A percentile compares a stretch with the other conserved stretches of the same genome.
phyloP scores from a whole-genome alignment of 2,329 filamentous ascomycete genomes.

The Penicillium concentricum region DNA sequence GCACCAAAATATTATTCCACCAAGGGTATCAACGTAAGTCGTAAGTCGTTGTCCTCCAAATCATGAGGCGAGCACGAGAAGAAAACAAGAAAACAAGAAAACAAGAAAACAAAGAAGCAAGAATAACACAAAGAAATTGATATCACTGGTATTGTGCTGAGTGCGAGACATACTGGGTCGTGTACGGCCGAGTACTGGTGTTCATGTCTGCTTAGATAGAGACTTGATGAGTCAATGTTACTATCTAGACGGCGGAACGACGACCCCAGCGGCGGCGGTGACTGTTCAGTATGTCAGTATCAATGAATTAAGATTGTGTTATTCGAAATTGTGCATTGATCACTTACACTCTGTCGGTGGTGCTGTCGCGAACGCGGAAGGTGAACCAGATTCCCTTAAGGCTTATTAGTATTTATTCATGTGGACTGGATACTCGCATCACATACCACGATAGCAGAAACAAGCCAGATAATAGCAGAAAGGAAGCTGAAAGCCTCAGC shows the following conservation, averaged over 20 bases:
- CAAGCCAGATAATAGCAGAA: slow-evolving; percentile 69
- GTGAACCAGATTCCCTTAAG: slow-evolving; percentile 38
- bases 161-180: too few relatives aligned
- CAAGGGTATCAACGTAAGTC: slow-evolving; percentile 29
- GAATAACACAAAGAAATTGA: background rate
- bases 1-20: slow-evolving; percentile 13
- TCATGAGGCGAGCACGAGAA: slow-evolving; percentile 14
- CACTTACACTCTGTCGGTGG: slow-evolving; percentile 24
- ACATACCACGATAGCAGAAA: slow-evolving; percentile 57
- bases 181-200: background rate
- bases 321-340: background rate
- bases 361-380: slow-evolving; percentile 26
- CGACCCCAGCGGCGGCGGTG: slow-evolving; percentile 23
- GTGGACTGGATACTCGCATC: background rate
- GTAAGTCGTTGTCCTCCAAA: slow-evolving; percentile 19
- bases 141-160: background rate
- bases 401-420: slow-evolving; percentile 8
- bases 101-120: too few relatives aligned
- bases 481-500: slow-evolving; percentile 71
- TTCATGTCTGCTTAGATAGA: background rate
- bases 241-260: slow-evolving; percentile 12
- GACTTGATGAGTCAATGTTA: background rate
- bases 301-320: background rate
- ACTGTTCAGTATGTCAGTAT: slow-evolving; percentile 2
- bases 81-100: slow-evolving; percentile 8